Evolutionary conservation across 495 filamentous ascomycete species (phyloP).

Genomic region (Staphylotrichum tortipilum): DNA sequence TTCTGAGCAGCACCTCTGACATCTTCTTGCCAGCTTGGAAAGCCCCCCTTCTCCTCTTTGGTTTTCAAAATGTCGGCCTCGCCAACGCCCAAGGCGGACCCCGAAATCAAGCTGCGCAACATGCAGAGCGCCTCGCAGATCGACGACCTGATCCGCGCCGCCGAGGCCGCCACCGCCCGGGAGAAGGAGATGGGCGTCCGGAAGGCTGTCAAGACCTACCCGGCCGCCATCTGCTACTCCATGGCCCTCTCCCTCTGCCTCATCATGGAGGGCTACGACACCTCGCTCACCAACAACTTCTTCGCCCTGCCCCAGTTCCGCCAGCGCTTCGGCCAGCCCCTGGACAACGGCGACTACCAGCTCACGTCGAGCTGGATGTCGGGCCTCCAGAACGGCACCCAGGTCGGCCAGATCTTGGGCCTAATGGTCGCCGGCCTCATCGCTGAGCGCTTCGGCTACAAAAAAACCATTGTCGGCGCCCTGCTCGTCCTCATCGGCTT

Average conservation of each 20-base stretch:
- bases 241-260: slow-evolving; percentile 42
- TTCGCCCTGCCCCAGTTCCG: slow-evolving; percentile 30
- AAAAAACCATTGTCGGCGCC: slow-evolving; percentile 26
- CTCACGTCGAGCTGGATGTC: slow-evolving; percentile 32
- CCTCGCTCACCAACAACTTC: slow-evolving; percentile 27
- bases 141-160: too few relatives aligned
- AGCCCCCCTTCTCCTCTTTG: too few relatives aligned
- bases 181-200: slow-evolving; percentile 35
- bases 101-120: too few relatives aligned
- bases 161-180: slow-evolving; percentile 22
- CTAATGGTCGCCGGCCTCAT: slow-evolving; percentile 27
- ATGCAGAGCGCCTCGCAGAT: too few relatives aligned
- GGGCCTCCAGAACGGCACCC: slow-evolving; percentile 28
- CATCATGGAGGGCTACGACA: slow-evolving; percentile 52
- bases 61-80: too few relatives aligned
- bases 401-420: slow-evolving; percentile 31
- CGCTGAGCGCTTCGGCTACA: slow-evolving; percentile 28
- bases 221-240: slow-evolving; percentile 43
- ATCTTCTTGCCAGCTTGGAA: too few relatives aligned
- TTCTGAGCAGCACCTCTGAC: too few relatives aligned
- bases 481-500: slow-evolving; percentile 38
- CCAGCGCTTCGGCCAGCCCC: slow-evolving; percentile 25
- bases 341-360: slow-evolving; percentile 17
- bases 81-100: too few relatives aligned
- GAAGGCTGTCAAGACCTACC: slow-evolving; percentile 35